These are phyloP conservation scores for Drechmeria coniospora DNA, from an alignment of 2,329 filamentous ascomycete genomes.

Conservation along the genomic window DNA sequence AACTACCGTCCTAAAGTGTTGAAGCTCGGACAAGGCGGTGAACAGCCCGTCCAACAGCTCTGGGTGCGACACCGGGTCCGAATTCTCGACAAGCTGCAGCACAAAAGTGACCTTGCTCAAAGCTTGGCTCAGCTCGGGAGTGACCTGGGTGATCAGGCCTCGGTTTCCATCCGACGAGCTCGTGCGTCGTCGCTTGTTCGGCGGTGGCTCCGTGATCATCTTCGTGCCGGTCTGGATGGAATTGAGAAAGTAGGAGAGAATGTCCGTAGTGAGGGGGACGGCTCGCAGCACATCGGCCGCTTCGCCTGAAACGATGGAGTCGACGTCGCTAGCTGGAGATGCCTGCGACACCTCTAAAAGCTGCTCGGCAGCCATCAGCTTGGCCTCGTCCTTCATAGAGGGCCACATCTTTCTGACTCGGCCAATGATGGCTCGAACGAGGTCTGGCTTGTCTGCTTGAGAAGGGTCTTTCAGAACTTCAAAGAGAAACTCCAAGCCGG, in stretches of 20 bases:
- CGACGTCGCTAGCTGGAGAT: constrained; percentile 14
- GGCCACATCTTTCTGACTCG: constrained; percentile 60
- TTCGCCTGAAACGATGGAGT: constrained; percentile 32
- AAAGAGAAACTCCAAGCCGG: constrained; percentile 36
- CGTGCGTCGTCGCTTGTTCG: constrained; percentile 65
- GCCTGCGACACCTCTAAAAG: constrained; percentile 47
- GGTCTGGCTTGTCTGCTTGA: constrained; percentile 24
- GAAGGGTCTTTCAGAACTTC: constrained; percentile 26
- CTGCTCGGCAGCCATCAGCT: constrained; percentile 41
- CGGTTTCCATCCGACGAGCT: constrained; percentile 55
- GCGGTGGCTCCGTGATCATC: constrained; percentile 54
- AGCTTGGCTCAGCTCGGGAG: constrained; percentile 48
- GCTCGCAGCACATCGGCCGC: constrained; percentile 58
- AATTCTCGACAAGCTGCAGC: constrained; percentile 73
- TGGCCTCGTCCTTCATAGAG: constrained; percentile 48
- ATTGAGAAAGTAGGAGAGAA: constrained; percentile 57
- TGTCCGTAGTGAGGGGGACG: constrained; percentile 57
- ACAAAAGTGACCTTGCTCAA: constrained; percentile 73
- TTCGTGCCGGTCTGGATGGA: constrained; percentile 59
- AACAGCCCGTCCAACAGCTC: constrained; percentile 70
- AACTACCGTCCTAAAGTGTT: constrained; percentile 66
- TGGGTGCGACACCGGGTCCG: constrained; percentile 58
- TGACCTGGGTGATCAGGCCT: constrained; percentile 44
- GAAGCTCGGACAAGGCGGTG: constrained; percentile 69
- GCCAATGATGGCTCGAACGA: constrained; percentile 50